Percentiles rank a stretch among this genome's conserved stretches.
Evolutionary conservation across 2,329 filamentous ascomycete species (phyloP).

Genomic region (Tolypocladium ophioglossoides): DNA sequence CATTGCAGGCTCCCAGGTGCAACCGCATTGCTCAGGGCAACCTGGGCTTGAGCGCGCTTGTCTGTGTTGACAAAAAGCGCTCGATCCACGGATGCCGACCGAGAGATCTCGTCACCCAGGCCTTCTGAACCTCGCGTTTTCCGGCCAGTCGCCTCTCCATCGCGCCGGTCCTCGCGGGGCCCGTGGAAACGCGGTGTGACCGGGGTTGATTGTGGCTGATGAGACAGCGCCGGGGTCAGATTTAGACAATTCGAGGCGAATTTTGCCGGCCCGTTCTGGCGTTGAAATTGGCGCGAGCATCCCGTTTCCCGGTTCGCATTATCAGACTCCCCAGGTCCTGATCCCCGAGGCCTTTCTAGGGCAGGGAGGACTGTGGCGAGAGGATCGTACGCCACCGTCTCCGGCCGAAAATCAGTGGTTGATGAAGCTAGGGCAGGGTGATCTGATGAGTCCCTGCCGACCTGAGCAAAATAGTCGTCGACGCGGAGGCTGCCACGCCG

Average conservation of each 20-base stretch:
- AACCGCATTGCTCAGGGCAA: slow-evolving; percentile 51
- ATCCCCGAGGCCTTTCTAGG: slow-evolving; percentile 5
- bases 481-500: slow-evolving; percentile 42
- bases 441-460: slow-evolving; percentile 22
- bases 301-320: neutral
- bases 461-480: slow-evolving; percentile 42
- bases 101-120: slow-evolving; percentile 33
- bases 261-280: slow-evolving; percentile 35
- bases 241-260: slow-evolving; percentile 32
- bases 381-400: slow-evolving; percentile 25
- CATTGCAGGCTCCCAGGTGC: slow-evolving; percentile 49
- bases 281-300: slow-evolving; percentile 18
- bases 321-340: neutral
- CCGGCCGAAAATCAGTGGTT: slow-evolving; percentile 12
- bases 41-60: slow-evolving; percentile 52
- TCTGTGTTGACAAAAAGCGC: slow-evolving; percentile 48
- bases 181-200: slow-evolving; percentile 26
- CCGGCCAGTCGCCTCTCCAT: slow-evolving; percentile 22
- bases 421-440: slow-evolving; percentile 14
- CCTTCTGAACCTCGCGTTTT: slow-evolving; percentile 29
- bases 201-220: slow-evolving; percentile 17
- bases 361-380: slow-evolving; percentile 27
- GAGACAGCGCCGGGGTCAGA: slow-evolving; percentile 16
- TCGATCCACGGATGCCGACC: slow-evolving; percentile 55
- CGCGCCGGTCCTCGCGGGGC: slow-evolving; percentile 29